These are phyloP conservation scores for Nepenthes mirabilis DNA, from an alignment of 148 eudicot genomes.

Conservation along the genomic window DNA sequence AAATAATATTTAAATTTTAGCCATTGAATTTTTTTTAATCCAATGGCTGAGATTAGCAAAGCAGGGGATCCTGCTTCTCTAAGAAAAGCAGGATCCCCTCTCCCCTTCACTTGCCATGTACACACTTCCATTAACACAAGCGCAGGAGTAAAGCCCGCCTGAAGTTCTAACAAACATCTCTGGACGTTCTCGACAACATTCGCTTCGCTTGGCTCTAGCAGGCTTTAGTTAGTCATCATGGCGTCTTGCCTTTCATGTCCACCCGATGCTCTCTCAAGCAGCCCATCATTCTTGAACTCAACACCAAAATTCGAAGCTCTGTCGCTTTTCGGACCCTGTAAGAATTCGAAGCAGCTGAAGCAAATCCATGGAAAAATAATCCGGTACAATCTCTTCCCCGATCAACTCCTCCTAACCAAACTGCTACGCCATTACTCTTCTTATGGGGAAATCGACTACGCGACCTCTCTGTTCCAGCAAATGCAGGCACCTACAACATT, in stretches of 20 bases:
- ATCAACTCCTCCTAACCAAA: slow-evolving; percentile 8
- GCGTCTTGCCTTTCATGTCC: slow-evolving; percentile 12
- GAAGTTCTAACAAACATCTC: no score
- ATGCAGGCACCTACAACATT: slow-evolving; percentile 27
- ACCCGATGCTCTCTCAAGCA: not conserved
- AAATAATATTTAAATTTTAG: no score
- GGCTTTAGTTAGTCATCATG: slow-evolving; percentile 4
- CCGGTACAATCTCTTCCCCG: slow-evolving; percentile 2
- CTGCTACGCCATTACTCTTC: slow-evolving; percentile 31
- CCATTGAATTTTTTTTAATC: no score
- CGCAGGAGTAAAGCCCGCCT: no score
- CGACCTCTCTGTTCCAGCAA: slow-evolving; percentile 22
- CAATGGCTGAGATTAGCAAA: no score
- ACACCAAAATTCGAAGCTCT: slow-evolving; percentile 16
- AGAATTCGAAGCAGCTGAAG: slow-evolving; percentile 24
- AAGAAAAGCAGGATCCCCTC: no score
- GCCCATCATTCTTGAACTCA: not conserved
- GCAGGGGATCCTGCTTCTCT: no score
- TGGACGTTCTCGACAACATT: no score
- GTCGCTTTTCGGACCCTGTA: slow-evolving; percentile 27
- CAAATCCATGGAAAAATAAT: slow-evolving; percentile 49
- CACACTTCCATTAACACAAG: no score
- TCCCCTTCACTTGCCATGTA: no score
- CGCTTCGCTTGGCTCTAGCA: no score
- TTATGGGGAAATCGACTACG: slow-evolving; percentile 29